Evolutionary conservation across 2,329 filamentous ascomycete genomes (phyloP).

Genomic region (Pseudopithomyces chartarum): DNA sequence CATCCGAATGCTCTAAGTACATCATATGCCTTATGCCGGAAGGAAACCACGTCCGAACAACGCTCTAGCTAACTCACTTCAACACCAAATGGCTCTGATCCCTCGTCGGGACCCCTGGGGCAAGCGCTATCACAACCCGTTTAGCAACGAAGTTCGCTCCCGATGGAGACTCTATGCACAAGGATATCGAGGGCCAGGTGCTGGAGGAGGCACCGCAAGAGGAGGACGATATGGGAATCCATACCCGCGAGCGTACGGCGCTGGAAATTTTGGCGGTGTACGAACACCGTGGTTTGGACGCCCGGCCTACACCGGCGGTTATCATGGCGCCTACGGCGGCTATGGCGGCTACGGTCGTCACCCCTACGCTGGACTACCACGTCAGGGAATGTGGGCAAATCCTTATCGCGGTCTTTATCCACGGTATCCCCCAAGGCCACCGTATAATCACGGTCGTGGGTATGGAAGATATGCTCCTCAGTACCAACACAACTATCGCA

Average conservation of each 20-base stretch:
- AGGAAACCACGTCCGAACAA: not conserved
- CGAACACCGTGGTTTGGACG: not conserved
- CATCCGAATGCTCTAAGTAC: not conserved
- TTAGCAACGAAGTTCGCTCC: not conserved
- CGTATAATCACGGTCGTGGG: not conserved
- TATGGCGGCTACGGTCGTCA: not conserved
- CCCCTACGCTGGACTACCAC: not conserved
- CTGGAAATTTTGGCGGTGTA: not conserved
- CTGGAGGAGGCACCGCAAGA: not conserved
- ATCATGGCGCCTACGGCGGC: conserved; percentile 2
- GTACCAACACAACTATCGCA: conserved; percentile 2
- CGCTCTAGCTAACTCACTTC: not conserved
- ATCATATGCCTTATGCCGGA: not conserved
- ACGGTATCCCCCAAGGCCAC: not conserved
- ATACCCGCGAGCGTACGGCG: not conserved
- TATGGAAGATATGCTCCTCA: not conserved
- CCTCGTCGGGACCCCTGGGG: not conserved
- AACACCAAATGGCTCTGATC: not conserved
- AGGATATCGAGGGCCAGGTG: not conserved
- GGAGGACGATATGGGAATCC: not conserved
- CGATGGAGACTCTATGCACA: not conserved
- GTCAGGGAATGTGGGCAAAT: not conserved
- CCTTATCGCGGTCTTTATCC: conserved; percentile 1
- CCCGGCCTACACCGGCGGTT: not conserved
- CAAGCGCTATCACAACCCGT: not conserved